Evolutionary conservation across 2,329 filamentous ascomycete genomes (phyloP), one percentile per base, ranked within the genome.

Genomic region (Apiospora rasikravindrae): DNA sequence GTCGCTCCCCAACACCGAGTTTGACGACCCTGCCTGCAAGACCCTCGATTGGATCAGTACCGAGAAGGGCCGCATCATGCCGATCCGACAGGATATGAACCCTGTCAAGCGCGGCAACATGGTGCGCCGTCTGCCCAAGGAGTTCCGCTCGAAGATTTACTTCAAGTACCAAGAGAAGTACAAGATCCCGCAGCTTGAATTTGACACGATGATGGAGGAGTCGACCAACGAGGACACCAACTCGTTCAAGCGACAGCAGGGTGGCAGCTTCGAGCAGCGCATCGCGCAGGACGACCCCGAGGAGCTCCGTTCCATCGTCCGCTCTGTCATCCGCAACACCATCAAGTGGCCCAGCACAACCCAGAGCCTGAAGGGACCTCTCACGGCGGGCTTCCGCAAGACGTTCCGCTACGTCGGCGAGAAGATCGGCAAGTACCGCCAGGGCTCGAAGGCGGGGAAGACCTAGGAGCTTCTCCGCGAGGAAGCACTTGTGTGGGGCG

Each of bases 151-250:
- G 70, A 95, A 94, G 73, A 86, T 99, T 0, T 99, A 99, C 84
- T 98, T 98, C 82, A 91, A 95, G 78, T 99, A 98, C 82, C 95
- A 98, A 81, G 91, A 92, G 80, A 96, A 97, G 78, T 97, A 95
- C 78, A 88, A 89, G 71, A 96, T 99, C 61, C 94, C 96, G 0
- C 91, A 91, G 22, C 88, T 89, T 5, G 94, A 98, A 71, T 99
- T 98, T 81, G 87, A 93, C 78, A 88, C 90, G 78, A 95, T 98
- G 91, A 92, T 98, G 82, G 88, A 94, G 73, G 89, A 90, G n/a
- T 90, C 88, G 57, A 89, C 88, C 71, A 93, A 96, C 71, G 92
- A 94, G 78, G 89, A 92, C 71, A 88, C 91, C 61, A 85, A 85
- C 1, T 87, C 91, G 19, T 91, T 97, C 78, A 91, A 90, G 77